These are phyloP conservation scores for Colletotrichum limetticola DNA, from an alignment of 2,329 filamentous ascomycete species.

Conservation along the genomic window DNA sequence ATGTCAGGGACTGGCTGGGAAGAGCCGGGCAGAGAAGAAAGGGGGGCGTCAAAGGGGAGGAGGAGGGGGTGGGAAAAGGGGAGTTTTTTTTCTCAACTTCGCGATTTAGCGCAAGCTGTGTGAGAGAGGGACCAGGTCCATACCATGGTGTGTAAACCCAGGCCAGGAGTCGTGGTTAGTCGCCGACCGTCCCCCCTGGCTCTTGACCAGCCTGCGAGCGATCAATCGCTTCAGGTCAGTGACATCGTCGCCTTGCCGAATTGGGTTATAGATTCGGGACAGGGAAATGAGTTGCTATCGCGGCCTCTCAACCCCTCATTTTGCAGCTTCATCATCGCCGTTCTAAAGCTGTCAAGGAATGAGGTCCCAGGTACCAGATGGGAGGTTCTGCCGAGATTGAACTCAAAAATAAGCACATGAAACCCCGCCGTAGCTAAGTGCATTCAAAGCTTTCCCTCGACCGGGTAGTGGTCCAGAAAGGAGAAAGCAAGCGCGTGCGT, in stretches of 20 bases:
- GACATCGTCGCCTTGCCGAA: background rate
- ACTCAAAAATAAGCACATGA: constrained; percentile 19
- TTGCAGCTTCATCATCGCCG: background rate
- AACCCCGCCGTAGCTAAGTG: background rate
- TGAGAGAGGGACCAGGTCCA: background rate
- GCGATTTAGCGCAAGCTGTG: background rate
- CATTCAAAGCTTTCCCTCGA: background rate
- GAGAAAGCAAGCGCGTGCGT: background rate
- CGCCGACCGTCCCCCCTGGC: background rate
- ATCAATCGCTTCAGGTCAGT: constrained; percentile 14
- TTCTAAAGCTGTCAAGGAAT: background rate
- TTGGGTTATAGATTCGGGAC: background rate
- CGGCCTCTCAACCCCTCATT: background rate
- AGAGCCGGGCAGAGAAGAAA: background rate
- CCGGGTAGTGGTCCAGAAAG: background rate
- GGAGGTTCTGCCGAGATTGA: constrained; percentile 20
- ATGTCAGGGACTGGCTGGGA: background rate
- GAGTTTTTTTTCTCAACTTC: background rate
- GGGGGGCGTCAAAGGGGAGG: background rate
- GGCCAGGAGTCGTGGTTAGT: background rate
- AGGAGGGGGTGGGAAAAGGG: background rate
- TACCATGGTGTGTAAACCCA: background rate
- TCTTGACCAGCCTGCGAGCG: background rate
- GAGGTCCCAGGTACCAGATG: background rate
- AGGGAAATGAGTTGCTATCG: constrained; percentile 9